phyloP scores from a whole-genome alignment of 345 rosid species.

The Isatis tinctoria region DNA sequence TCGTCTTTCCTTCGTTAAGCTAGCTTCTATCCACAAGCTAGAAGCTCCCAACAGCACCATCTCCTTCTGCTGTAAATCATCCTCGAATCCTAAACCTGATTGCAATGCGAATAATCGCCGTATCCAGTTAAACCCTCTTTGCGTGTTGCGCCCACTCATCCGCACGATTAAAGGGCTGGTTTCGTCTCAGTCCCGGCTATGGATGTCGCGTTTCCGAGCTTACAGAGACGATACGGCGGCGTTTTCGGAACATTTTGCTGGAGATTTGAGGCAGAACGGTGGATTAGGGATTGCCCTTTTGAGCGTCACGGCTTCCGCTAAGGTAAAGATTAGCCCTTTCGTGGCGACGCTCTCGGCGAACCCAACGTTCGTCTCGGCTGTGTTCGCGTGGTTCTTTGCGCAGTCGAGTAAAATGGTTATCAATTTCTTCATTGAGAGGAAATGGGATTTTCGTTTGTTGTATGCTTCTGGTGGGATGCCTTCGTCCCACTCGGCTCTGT shows the following conservation, averaged over 20 bases:
- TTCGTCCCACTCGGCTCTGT: constrained; percentile 86
- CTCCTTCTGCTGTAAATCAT: constrained; percentile 29
- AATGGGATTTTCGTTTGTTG: constrained; percentile 77
- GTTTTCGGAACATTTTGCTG: constrained; percentile 22
- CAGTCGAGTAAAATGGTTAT: constrained; percentile 68
- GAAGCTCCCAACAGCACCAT: constrained; percentile 28
- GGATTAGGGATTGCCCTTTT: constrained; percentile 65
- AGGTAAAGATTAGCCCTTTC: constrained; percentile 68
- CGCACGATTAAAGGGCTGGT: constrained; percentile 40
- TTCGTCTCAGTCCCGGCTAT: constrained; percentile 41
- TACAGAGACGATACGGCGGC: constrained; percentile 38
- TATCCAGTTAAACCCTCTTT: constrained; percentile 31
- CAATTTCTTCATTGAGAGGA: constrained; percentile 83
- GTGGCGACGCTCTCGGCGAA: constrained; percentile 74
- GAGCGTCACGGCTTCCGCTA: constrained; percentile 65
- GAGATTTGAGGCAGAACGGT: constrained; percentile 41
- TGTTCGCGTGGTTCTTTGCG: constrained; percentile 69
- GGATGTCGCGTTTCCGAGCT: constrained; percentile 47
- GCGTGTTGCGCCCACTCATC: constrained; percentile 39
- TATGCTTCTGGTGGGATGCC: constrained; percentile 95
- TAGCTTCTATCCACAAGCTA: constrained; percentile 24
- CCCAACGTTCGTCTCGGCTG: constrained; percentile 81
- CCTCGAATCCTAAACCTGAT: constrained; percentile 20
- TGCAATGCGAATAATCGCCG: neutral
- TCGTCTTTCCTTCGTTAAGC: constrained; percentile 29